Conservation (phyloP, 2,329 filamentous ascomycete genomes). For the Fonsecaea monophora region DNA sequence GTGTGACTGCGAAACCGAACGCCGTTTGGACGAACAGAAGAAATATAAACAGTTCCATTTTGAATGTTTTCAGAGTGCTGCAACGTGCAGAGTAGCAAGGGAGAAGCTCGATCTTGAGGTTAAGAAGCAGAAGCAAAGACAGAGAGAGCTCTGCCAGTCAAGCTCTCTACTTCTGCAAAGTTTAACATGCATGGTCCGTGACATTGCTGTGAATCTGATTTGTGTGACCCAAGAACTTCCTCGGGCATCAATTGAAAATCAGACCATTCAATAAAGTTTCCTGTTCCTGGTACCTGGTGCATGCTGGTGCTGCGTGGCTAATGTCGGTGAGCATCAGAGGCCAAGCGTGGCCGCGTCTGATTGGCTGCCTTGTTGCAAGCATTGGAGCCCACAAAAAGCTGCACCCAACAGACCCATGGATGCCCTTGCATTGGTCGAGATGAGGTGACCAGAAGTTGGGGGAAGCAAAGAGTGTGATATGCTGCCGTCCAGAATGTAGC, state of each 20-base stretch:
- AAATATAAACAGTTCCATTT: conserved; percentile 26
- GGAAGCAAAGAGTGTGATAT: conserved; percentile 5
- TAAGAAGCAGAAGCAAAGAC: conserved; percentile 6
- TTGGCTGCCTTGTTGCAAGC: conserved; percentile 26
- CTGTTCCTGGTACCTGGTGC: conserved; percentile 17
- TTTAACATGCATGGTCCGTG: conserved; percentile 21
- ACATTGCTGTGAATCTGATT: conserved; percentile 24
- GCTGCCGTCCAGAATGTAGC: conserved; percentile 1
- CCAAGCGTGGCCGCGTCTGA: conserved; percentile 34
- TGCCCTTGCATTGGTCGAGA: conserved; percentile 10
- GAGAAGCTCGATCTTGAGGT: conserved; percentile 6
- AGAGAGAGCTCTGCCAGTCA: neutral
- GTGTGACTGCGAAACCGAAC: conserved; percentile 28
- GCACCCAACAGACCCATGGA: conserved; percentile 7
- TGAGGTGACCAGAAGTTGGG: conserved; percentile 16
- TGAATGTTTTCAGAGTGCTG: conserved; percentile 15
- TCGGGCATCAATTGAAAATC: conserved; percentile 36
- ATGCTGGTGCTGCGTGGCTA: conserved; percentile 14
- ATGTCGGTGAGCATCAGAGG: conserved; percentile 30
- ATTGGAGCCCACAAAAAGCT: conserved; percentile 10
- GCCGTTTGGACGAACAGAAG: conserved; percentile 27
- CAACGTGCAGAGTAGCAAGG: neutral
- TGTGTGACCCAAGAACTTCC: conserved; percentile 26
- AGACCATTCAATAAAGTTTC: conserved; percentile 23
- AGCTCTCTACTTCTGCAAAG: neutral